Evolutionary conservation across 805 yeast species (phyloP), one percentile per base, ranked within the genome.

Genomic region (Maudiozyma barnettii): DNA sequence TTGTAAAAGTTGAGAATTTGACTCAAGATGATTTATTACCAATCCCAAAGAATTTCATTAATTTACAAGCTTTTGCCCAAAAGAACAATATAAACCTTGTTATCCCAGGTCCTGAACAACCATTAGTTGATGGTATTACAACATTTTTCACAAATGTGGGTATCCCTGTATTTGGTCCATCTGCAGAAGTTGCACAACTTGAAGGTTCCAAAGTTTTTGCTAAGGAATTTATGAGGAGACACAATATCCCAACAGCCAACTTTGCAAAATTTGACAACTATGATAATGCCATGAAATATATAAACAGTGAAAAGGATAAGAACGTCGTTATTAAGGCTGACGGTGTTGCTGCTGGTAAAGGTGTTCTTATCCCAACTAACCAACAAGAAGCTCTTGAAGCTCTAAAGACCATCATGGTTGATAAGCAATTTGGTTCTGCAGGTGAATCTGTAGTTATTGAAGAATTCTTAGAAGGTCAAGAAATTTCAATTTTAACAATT

Each of bases 61-160:
- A 70, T 30, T 74, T 93, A 51, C 86, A 80, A 48, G 70, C 79
- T 49, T 90, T 90, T 66, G 96, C 97, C 5, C 63, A 73, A 14
- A 77, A 77, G 26, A 71, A 90, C 47, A 57, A 76, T 5, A 75
- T 93, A 46, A 76, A 73, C 45, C 72, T 93, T 48, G 98, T 88
- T 5, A 74, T 93, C 40, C 98, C 99, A 35, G 99, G 99, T 31
- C 99, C 99, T n/a, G 99, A 93, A 69, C 96, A 89, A 69, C 98
- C 99, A 35, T 74, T 95, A 52, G 97, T 95, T 30, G 97, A 93
- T 60, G 99, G 99, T 45, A 80, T 93, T 51, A 66, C 90, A 23
- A 66, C 81, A 16, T 71, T 71, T 46, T 89, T 93, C 73, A 70
- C 77, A 52, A 79, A 78, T 49, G 84, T 83, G 45, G 99, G 99